Conservation (phyloP, 176 grass and related monocot species). For the Carex parvula region DNA sequence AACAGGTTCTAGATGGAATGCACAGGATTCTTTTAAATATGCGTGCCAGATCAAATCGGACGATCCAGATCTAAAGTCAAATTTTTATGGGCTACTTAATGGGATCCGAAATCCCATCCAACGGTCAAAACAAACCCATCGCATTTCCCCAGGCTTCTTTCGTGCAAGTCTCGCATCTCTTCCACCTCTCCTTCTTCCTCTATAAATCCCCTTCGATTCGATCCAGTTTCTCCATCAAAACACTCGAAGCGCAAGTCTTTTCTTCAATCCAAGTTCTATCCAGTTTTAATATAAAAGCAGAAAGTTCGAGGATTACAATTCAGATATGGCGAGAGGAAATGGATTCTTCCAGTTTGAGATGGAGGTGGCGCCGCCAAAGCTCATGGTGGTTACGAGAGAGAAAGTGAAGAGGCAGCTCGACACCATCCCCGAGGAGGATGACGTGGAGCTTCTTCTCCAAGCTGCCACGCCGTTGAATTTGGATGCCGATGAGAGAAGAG, state of each 20-base stretch:
- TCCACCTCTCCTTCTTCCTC: not conserved
- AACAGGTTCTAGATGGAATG: too few species aligned
- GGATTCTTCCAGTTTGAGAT: not conserved
- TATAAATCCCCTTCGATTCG: conserved; percentile 13
- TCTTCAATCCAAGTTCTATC: not conserved
- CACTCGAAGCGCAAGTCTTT: not conserved
- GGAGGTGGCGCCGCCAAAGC: conserved; percentile 34
- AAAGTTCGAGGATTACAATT: not conserved
- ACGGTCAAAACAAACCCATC: not conserved
- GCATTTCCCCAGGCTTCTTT: not conserved
- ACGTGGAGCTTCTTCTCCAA: not conserved
- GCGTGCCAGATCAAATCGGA: too few species aligned
- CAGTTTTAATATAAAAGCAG: not conserved
- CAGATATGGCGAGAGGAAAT: conserved; percentile 8
- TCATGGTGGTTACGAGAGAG: conserved; percentile 31
- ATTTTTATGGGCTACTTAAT: too few species aligned
- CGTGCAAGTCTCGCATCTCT: not conserved
- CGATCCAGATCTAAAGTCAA: too few species aligned
- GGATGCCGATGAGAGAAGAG: not conserved
- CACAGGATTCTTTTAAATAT: too few species aligned
- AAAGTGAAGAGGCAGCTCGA: conserved; percentile 32
- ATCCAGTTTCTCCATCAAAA: not conserved
- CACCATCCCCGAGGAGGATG: conserved; percentile 21
- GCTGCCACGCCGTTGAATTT: not conserved
- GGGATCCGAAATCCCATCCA: too few species aligned